Conservation (phyloP, 805 yeast species). For the Saccharomycopsis fibuligera region DNA sequence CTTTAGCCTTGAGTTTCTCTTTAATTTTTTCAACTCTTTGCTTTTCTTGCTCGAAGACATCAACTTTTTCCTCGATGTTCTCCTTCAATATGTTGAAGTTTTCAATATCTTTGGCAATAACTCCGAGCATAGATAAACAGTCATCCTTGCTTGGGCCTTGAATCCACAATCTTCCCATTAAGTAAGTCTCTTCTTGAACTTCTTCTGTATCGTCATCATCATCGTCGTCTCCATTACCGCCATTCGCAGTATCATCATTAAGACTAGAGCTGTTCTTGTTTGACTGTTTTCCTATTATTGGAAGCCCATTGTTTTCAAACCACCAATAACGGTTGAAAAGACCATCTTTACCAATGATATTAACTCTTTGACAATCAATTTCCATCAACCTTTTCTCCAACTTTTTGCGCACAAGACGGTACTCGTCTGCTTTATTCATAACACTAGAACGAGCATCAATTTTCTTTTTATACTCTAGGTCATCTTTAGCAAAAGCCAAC, state of each 20-base stretch:
- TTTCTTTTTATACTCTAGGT: constrained; percentile 38
- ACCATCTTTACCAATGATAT: constrained; percentile 75
- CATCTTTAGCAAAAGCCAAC: constrained; percentile 30
- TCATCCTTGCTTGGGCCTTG: constrained; percentile 75
- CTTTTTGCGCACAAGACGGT: constrained; percentile 42
- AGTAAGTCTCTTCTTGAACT: constrained; percentile 47
- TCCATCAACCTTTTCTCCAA: constrained; percentile 60
- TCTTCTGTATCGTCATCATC: constrained; percentile 43
- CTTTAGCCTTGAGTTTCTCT: neutral
- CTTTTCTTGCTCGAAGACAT: neutral
- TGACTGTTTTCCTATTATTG: constrained; percentile 35
- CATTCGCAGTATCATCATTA: constrained; percentile 26
- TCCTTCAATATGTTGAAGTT: constrained; percentile 12
- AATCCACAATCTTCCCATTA: constrained; percentile 82
- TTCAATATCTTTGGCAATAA: constrained; percentile 13
- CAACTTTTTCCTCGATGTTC: constrained; percentile 23
- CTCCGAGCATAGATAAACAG: constrained; percentile 1
- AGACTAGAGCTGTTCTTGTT: constrained; percentile 16
- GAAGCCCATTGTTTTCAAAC: constrained; percentile 84
- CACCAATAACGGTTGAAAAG: constrained; percentile 89
- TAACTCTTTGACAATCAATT: constrained; percentile 71
- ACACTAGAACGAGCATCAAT: constrained; percentile 40
- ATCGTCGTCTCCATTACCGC: constrained; percentile 32
- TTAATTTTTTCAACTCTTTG: neutral
- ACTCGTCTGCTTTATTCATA: constrained; percentile 34